A percentile compares a stretch with the other conserved stretches of the same genome.
Conservation (phyloP, 2,329 filamentous ascomycete species). For the Botrytis fragariae region DNA sequence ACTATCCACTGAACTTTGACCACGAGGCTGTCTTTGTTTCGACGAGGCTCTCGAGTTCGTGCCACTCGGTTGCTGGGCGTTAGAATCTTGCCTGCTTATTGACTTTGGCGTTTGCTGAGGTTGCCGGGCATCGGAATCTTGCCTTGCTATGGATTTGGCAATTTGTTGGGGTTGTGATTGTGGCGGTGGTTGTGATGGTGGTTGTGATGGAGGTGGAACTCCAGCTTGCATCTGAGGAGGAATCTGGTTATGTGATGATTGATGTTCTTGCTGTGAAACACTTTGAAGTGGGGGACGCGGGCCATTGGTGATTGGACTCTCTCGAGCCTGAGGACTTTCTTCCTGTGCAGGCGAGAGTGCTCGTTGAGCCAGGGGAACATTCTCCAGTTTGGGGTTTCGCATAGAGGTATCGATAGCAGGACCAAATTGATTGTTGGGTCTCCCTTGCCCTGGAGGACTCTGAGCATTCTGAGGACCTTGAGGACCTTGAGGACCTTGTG, state of each 20-base stretch:
- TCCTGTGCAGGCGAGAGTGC: slow-evolving; percentile 34
- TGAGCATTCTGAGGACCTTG: slow-evolving; percentile 21
- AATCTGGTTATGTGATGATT: not conserved
- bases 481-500: slow-evolving; percentile 17
- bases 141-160: slow-evolving; percentile 32
- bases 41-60: slow-evolving; percentile 43
- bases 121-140: slow-evolving; percentile 38
- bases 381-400: slow-evolving; percentile 45
- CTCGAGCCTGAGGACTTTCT: slow-evolving; percentile 46
- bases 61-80: slow-evolving; percentile 30
- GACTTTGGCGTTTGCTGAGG: slow-evolving; percentile 42
- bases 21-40: slow-evolving; percentile 54
- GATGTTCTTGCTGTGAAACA: slow-evolving; percentile 10
- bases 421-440: slow-evolving; percentile 34
- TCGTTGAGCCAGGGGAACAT: slow-evolving; percentile 46
- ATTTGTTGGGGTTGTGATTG: slow-evolving; percentile 35
- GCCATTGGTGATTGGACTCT: slow-evolving; percentile 57
- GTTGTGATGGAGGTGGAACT: slow-evolving; percentile 4
- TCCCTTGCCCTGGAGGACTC: slow-evolving; percentile 23
- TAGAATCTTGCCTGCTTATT: slow-evolving; percentile 27
- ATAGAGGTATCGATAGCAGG: slow-evolving; percentile 35
- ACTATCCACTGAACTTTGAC: slow-evolving; percentile 67
- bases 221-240: slow-evolving; percentile 7
- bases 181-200: slow-evolving; percentile 6
- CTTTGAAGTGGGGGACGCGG: slow-evolving; percentile 61